phyloP scores from a whole-genome alignment of 139 green algal genomes.

The Chlamydomonas applanata region DNA sequence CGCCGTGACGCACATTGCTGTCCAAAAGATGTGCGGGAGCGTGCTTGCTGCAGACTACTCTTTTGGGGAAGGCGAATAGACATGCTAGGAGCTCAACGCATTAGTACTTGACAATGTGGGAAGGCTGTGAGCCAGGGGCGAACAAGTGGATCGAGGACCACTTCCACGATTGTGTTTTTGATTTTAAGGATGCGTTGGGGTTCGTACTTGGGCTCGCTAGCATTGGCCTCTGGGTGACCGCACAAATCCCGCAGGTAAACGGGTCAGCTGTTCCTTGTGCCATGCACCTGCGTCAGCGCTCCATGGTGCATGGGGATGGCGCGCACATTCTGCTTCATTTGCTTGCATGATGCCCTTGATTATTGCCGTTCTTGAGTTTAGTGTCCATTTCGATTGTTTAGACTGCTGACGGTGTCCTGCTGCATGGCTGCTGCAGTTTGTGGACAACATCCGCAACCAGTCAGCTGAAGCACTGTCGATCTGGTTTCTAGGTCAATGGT shows the following conservation, averaged over 20 bases:
- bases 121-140: conserved; percentile 33
- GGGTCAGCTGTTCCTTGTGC: too few relatives aligned
- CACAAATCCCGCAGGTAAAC: conserved; percentile 38
- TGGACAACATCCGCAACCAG: conserved; percentile 77
- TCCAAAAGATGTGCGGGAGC: too few relatives aligned
- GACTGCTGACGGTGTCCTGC: conserved; percentile 4
- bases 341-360: not conserved
- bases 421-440: conserved; percentile 66
- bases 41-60: too few relatives aligned
- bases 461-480: conserved; percentile 74
- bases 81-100: too few relatives aligned
- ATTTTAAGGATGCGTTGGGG: conserved; percentile 53
- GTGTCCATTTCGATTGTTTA: not conserved
- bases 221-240: conserved; percentile 65
- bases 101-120: not conserved
- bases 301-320: not conserved
- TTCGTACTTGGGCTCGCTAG: conserved; percentile 64
- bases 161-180: conserved; percentile 60
- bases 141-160: conserved; percentile 40
- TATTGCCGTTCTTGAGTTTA: not conserved
- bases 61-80: too few relatives aligned
- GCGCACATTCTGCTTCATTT: not conserved
- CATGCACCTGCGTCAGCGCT: not conserved
- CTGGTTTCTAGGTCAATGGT: conserved; percentile 88
- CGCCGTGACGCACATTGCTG: too few relatives aligned